These are phyloP conservation scores for Ascochyta lentis DNA, from an alignment of 2,329 filamentous ascomycete species.

Conservation along the genomic window DNA sequence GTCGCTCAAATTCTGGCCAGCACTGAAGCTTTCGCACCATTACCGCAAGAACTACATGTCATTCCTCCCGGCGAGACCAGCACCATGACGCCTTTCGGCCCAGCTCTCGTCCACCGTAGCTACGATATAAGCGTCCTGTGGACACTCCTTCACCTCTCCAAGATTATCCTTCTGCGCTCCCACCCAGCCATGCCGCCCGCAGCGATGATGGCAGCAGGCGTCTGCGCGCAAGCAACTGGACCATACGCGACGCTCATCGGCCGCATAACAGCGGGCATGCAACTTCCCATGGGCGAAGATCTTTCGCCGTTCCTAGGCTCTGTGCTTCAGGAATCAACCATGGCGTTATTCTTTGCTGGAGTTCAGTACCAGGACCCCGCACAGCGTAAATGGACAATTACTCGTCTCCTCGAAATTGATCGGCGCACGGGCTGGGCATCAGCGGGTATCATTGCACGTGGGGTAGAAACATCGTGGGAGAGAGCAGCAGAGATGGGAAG, in stretches of 20 bases:
- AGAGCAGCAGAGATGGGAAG: slow-evolving; percentile 74
- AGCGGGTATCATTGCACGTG: slow-evolving; percentile 78
- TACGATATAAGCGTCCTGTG: slow-evolving; percentile 88
- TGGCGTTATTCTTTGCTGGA: slow-evolving; percentile 85
- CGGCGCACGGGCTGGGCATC: slow-evolving; percentile 88
- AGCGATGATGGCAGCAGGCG: slow-evolving; percentile 82
- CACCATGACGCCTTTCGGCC: slow-evolving; percentile 77
- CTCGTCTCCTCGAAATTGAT: slow-evolving; percentile 75
- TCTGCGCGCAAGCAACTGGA: slow-evolving; percentile 75
- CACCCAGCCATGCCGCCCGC: slow-evolving; percentile 92
- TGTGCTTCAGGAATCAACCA: slow-evolving; percentile 80
- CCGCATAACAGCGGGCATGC: slow-evolving; percentile 76
- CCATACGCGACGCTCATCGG: slow-evolving; percentile 77
- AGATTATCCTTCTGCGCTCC: slow-evolving; percentile 80
- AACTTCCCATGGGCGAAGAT: slow-evolving; percentile 48
- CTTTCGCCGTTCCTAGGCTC: slow-evolving; percentile 81
- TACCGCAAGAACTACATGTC: slow-evolving; percentile 71
- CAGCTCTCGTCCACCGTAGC: slow-evolving; percentile 79
- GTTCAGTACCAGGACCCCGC: slow-evolving; percentile 75
- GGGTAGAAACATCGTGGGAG: slow-evolving; percentile 85
- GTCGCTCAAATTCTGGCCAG: slow-evolving; percentile 66
- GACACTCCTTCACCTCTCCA: slow-evolving; percentile 84
- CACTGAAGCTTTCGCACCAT: slow-evolving; percentile 76
- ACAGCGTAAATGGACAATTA: slow-evolving; percentile 80
- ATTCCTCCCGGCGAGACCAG: slow-evolving; percentile 53